Base-by-base conservation (phyloP, 441 rosid species). In the Jatropha podagrica region DNA sequence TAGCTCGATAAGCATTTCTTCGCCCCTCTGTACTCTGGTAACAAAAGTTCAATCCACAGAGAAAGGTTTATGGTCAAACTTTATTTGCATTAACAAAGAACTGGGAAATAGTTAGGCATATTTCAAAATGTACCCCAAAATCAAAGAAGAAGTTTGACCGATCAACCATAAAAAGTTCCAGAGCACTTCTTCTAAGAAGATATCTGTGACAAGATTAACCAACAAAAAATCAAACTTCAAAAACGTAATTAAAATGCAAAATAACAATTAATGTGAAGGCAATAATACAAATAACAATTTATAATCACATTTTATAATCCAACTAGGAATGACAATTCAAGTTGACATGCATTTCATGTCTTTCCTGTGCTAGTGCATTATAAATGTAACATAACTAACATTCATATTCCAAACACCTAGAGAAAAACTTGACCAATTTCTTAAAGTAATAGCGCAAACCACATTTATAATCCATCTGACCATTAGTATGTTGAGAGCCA, bases 91-190 rank as follows among this genome's bases (percentile, higher is more conserved):
- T 14, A 71, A 68, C 38, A 26, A 62, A 76, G 37, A 75, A 52
- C 4, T 71, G 74, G 27, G 20, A 77, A 61, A 62, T 48, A 44
- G 37, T 67, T 18, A 62, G 18, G 49, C 18, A 69, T 17, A 38
- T 59, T 41, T 15, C 72, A 78, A 75, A 62, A 69, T 78, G 74
- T 91, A 95, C 99, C 98, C 91, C 92, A 66, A 97, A 97, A 87
- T 97, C 97, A 89, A 97, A 95, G 88, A 95, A 97, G 88, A 90
- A 93, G 84, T 93, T 97, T 72, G 98, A 90, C 75, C 98, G 93
- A 80, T 97, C 98, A 83, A 95, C 90, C 98, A 97, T 88, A 84
- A 95, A 97, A 80, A 97, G 86, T 85, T 97, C 99, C 87, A 97
- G 80, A 64, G 98, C 98, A 84, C 99, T 97, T 85, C 99, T 89